Evolutionary conservation across 495 filamentous ascomycete genomes (phyloP).

Genomic region (Penicillium riverlandense): DNA sequence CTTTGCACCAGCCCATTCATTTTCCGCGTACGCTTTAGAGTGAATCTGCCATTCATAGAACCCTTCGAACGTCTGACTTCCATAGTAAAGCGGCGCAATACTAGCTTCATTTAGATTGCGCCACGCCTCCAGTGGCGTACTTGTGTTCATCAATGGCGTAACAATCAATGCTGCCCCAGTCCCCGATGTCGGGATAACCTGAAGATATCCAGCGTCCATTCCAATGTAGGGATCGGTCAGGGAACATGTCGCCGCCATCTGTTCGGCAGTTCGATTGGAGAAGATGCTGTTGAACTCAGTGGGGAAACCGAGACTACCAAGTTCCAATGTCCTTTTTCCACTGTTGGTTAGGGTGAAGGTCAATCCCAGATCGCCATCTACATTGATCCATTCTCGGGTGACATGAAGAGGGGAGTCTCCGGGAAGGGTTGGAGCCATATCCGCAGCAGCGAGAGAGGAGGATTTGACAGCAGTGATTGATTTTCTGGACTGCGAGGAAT

Average conservation of each 20-base stretch:
- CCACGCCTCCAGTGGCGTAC: constrained; percentile 42
- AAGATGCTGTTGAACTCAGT: constrained; percentile 52
- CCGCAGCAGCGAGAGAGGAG: constrained; percentile 19
- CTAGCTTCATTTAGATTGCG: constrained; percentile 31
- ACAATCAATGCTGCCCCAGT: constrained; percentile 39
- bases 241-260: constrained; percentile 33
- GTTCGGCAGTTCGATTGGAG: constrained; percentile 33
- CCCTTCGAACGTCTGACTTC: constrained; percentile 44
- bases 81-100: constrained; percentile 26
- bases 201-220: constrained; percentile 44
- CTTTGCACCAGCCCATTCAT: constrained; percentile 34
- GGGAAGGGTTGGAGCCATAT: constrained; percentile 25
- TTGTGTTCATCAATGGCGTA: constrained; percentile 33
- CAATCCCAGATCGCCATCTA: constrained; percentile 36
- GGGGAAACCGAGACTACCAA: constrained; percentile 46
- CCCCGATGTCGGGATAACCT: constrained; percentile 34
- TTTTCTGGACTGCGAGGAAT: constrained; percentile 29
- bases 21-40: constrained; percentile 39
- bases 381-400: constrained; percentile 34
- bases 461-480: constrained; percentile 13
- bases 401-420: constrained; percentile 22
- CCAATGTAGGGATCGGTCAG: constrained; percentile 46
- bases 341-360: constrained; percentile 41
- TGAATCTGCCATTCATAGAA: constrained; percentile 47
- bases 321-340: constrained; percentile 25